Evolutionary conservation across 2,329 filamentous ascomycete genomes (phyloP).

Genomic region (Phyllosticta capitalensis): DNA sequence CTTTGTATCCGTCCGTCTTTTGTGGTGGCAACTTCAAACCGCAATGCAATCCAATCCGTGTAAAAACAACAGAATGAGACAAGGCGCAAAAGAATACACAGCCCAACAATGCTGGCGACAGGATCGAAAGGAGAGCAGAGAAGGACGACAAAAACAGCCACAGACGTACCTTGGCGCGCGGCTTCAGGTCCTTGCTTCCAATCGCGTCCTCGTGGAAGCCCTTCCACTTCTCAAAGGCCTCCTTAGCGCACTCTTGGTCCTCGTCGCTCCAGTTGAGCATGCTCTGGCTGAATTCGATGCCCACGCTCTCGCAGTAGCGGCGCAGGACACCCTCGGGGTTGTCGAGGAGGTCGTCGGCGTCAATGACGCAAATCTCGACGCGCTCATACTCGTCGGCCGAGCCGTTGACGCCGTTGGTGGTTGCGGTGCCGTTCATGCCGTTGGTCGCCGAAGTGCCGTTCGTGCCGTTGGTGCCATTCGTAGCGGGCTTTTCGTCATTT

Average conservation of each 20-base stretch:
- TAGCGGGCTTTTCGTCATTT: background rate
- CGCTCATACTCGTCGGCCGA: constrained; percentile 19
- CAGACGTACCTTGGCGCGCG: constrained; percentile 51
- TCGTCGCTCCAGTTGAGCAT: constrained; percentile 84
- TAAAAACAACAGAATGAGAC: background rate
- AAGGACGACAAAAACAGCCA: constrained; percentile 8
- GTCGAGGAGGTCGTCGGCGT: constrained; percentile 90
- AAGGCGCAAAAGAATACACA: background rate
- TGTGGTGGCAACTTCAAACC: background rate
- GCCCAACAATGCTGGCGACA: background rate
- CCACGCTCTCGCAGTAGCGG: constrained; percentile 73
- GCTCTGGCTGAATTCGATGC: constrained; percentile 60
- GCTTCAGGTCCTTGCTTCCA: constrained; percentile 64
- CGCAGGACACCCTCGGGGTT: constrained; percentile 66
- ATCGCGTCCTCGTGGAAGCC: constrained; percentile 96
- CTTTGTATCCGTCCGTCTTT: background rate
- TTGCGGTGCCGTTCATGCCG: no score
- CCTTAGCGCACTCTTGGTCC: constrained; percentile 57
- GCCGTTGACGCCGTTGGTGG: constrained; percentile 15
- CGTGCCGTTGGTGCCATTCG: constrained; percentile 6
- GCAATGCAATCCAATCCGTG: background rate
- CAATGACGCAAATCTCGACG: constrained; percentile 71
- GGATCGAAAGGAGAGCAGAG: background rate
- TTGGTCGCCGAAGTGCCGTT: no score
- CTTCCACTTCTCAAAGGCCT: constrained; percentile 90